Evolutionary conservation across 1,139 yeast genomes (phyloP).

Genomic region (Tardiomyces digboiensis): DNA sequence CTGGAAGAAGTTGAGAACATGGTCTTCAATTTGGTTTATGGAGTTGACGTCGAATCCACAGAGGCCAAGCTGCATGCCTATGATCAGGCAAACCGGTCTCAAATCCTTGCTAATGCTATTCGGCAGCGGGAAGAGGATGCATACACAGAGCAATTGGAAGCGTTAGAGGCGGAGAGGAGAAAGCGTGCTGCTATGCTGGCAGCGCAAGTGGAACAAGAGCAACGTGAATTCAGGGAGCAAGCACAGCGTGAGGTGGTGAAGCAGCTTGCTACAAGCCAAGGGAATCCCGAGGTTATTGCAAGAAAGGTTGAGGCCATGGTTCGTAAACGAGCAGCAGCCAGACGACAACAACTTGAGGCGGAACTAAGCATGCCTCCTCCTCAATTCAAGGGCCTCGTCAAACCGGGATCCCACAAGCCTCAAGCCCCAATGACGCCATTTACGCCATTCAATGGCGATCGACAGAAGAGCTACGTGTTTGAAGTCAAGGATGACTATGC

Average conservation of each 20-base stretch:
- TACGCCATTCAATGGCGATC: constrained; percentile 92
- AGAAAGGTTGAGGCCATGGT: constrained; percentile 50
- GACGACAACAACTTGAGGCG: constrained; percentile 59
- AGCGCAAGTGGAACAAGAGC: constrained; percentile 26
- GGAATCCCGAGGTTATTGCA: constrained; percentile 42
- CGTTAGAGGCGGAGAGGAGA: constrained; percentile 56
- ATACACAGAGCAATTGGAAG: constrained; percentile 60
- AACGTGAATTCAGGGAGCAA: constrained; percentile 34
- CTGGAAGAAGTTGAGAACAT: constrained; percentile 77
- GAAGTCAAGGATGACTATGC: constrained; percentile 40
- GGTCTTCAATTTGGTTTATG: constrained; percentile 62
- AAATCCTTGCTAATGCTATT: constrained; percentile 67
- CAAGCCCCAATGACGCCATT: constrained; percentile 46
- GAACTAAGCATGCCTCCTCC: constrained; percentile 21
- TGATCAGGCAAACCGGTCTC: constrained; percentile 66
- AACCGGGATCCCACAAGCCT: constrained; percentile 6
- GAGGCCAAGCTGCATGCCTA: constrained; percentile 61
- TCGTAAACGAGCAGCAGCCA: constrained; percentile 52
- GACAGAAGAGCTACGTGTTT: constrained; percentile 43
- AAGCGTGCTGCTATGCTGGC: constrained; percentile 28
- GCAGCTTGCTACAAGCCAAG: constrained; percentile 43
- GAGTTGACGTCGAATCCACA: constrained; percentile 61
- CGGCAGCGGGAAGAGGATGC: constrained; percentile 59
- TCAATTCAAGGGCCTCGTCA: neutral
- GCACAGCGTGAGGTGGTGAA: constrained; percentile 61